These are phyloP conservation scores for Colletotrichum kahawae DNA, from an alignment of 2,329 filamentous ascomycete genomes.

Conservation along the genomic window DNA sequence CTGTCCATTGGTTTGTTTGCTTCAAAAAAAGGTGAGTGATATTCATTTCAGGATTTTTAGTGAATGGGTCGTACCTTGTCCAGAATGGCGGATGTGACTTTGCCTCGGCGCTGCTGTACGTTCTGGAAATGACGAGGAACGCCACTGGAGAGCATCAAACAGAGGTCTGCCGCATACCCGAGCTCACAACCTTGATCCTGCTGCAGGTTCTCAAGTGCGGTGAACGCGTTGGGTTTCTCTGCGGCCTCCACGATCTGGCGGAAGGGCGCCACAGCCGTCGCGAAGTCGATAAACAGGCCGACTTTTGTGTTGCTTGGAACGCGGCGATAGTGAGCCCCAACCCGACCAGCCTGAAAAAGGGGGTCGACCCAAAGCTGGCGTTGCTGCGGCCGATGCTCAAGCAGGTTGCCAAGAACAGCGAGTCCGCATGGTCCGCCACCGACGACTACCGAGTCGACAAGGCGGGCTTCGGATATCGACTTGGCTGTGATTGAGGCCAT, in stretches of 20 bases:
- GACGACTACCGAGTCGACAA: not conserved
- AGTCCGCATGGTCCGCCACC: not conserved
- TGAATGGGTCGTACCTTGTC: not conserved
- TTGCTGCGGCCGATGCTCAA: not conserved
- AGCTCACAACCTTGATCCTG: not conserved
- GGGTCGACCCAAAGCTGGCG: not conserved
- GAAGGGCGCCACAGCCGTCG: not conserved
- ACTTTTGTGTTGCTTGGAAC: not conserved
- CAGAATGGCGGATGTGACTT: not conserved
- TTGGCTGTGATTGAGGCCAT: not conserved
- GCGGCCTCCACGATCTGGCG: not conserved
- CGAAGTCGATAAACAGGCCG: not conserved
- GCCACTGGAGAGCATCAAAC: not conserved
- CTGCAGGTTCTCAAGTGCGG: not conserved
- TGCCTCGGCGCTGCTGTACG: not conserved
- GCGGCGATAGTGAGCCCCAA: not conserved
- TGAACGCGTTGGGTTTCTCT: not conserved
- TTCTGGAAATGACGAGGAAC: not conserved
- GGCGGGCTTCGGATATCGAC: not conserved
- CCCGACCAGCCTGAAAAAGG: not conserved
- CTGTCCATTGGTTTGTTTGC: not conserved
- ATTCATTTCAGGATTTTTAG: not conserved
- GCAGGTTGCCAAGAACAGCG: not conserved
- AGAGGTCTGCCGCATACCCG: not conserved
- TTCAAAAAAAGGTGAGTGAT: not conserved